Evolutionary conservation across 78 protist species (phyloP), one percentile per base, ranked within the genome.

Genomic region (Planoprotostelium fungivorum): DNA sequence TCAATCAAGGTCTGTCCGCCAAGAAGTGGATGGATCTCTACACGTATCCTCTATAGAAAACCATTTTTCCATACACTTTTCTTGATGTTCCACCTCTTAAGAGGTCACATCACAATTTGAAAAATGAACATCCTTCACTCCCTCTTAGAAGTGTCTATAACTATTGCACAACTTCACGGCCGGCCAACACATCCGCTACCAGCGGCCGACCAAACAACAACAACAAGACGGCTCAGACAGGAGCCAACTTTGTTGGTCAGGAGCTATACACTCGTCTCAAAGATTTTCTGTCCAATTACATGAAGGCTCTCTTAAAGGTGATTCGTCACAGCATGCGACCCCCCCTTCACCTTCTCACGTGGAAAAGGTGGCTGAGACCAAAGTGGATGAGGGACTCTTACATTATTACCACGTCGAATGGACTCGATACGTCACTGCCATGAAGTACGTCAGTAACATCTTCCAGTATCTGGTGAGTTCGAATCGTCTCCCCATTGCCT

Each of bases 191-290:
- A 38, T 36, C 39, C 34, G 23, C 83, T 10, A 87, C 84, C 37
- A 85, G 73, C n/a, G 85, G 91, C 16, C 83, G 38, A 36, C 38
- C 90, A 38, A 86, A n/a, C n/a, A 86, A 34, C 84, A 93, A 86
- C 73, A 23, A 38, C 89, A 84, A 29, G 73, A 35, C 90, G 34
- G 38, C 95, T 34, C n/a, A n/a, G n/a, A n/a, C n/a, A n/a, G 96
- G 96, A 1, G 96, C 96, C 29, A 94, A 91, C 85, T 94, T 89
- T 89, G 96, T 91, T 38, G 96, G 96, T 34, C 94, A 94, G 37
- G 96, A 94, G 31, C 89, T 94, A 39, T 94, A 94, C 91, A 84
- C 84, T 35, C 28, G 90, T 51, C 38, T 94, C 38, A 89, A 87
- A 36, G 39, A 38, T 29, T 89, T 91, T 35, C 84, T 94, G 35